Evolutionary conservation across 2,329 filamentous ascomycete species (phyloP).

Genomic region (Ophiostoma quercus): DNA sequence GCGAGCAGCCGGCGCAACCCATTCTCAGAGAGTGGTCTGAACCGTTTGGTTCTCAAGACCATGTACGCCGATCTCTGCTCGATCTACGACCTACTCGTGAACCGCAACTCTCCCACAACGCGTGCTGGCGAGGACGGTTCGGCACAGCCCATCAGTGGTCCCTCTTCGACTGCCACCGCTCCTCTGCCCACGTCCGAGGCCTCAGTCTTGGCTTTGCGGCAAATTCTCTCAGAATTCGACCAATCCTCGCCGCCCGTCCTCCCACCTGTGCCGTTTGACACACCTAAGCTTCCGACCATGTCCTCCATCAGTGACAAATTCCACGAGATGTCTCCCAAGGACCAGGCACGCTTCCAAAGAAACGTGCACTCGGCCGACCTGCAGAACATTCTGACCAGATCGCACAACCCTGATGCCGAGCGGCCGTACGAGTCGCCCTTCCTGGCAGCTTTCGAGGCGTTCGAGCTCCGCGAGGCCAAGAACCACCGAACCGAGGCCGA

Average conservation of each 20-base stretch:
- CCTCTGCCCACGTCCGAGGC: conserved; percentile 44
- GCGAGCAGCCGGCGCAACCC: conserved; percentile 87
- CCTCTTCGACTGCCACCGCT: conserved; percentile 26
- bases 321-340: conserved; percentile 61
- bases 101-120: conserved; percentile 71
- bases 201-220: conserved; percentile 64
- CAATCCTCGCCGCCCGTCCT: conserved; percentile 81
- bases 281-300: conserved; percentile 70
- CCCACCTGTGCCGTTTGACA: conserved; percentile 85
- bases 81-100: conserved; percentile 82
- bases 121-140: conserved; percentile 58
- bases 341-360: conserved; percentile 65
- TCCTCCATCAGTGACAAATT: conserved; percentile 60
- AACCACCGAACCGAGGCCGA: conserved; percentile 61
- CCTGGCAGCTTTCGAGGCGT: conserved; percentile 62
- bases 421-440: conserved; percentile 52
- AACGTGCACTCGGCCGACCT: conserved; percentile 76
- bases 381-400: conserved; percentile 67
- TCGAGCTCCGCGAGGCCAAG: conserved; percentile 61
- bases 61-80: conserved; percentile 81
- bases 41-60: conserved; percentile 72
- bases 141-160: conserved; percentile 27
- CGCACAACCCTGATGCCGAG: conserved; percentile 72
- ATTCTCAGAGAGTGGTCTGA: conserved; percentile 79
- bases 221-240: conserved; percentile 82